phyloP scores from a whole-genome alignment of 306 rosid genomes.

The Inga leiocalycina region DNA sequence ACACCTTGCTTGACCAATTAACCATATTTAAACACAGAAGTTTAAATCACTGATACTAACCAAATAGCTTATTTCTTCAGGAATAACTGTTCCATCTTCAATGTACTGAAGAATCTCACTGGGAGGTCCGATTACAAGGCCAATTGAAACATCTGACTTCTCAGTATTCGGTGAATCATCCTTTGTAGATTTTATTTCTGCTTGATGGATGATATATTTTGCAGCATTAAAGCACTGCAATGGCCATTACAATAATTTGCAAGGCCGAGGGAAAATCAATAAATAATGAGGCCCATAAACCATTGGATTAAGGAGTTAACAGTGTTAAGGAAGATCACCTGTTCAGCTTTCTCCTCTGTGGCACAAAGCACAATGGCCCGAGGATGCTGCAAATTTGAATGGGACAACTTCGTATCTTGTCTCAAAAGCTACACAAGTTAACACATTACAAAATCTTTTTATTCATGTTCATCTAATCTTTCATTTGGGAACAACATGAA shows the following conservation, averaged over 20 bases:
- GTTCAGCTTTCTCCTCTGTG: slow-evolving; percentile 79
- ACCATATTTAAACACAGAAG: neutral
- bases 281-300: slow-evolving; percentile 1
- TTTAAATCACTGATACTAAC: slow-evolving; percentile 41
- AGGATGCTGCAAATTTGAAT: slow-evolving; percentile 71
- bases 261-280: slow-evolving; percentile 27
- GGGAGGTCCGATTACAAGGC: slow-evolving; percentile 83
- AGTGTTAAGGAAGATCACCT: slow-evolving; percentile 45
- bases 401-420: slow-evolving; percentile 49
- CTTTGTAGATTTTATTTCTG: slow-evolving; percentile 68
- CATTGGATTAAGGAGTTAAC: slow-evolving; percentile 3
- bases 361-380: slow-evolving; percentile 78
- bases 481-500: neutral
- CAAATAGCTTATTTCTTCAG: slow-evolving; percentile 75
- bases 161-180: slow-evolving; percentile 33
- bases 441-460: slow-evolving; percentile 1
- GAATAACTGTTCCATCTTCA: slow-evolving; percentile 77
- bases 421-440: slow-evolving; percentile 61
- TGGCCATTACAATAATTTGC: slow-evolving; percentile 18
- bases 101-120: slow-evolving; percentile 77
- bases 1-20: neutral
- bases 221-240: slow-evolving; percentile 84
- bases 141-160: slow-evolving; percentile 62
- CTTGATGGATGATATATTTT: slow-evolving; percentile 60
- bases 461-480: neutral